Evolutionary conservation across 495 filamentous ascomycete species (phyloP).

Genomic region (Daldinia bambusicola): DNA sequence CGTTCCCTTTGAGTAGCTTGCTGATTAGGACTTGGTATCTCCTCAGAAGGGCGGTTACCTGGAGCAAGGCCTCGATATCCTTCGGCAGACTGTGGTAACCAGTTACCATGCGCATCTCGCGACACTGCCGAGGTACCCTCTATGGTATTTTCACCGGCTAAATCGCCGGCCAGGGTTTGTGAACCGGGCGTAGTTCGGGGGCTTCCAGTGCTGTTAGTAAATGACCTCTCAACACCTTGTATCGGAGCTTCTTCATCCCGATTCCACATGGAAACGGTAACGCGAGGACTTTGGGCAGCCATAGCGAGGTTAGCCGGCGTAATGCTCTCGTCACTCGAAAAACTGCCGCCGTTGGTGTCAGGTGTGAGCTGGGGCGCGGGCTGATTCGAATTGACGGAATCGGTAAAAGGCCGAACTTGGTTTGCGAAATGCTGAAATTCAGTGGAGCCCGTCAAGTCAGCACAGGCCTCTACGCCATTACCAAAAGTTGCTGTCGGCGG

Average conservation of each 20-base stretch:
- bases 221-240: conserved; percentile 46
- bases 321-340: conserved; percentile 60
- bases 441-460: conserved; percentile 36
- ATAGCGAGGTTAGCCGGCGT: conserved; percentile 51
- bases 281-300: conserved; percentile 58
- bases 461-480: conserved; percentile 21
- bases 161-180: conserved; percentile 42
- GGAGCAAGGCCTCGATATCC: conserved; percentile 58
- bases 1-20: conserved; percentile 47
- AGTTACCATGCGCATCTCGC: conserved; percentile 53
- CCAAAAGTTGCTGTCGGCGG: conserved; percentile 37
- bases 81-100: conserved; percentile 50
- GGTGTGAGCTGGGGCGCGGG: conserved; percentile 57
- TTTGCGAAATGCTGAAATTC: conserved; percentile 18
- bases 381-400: conserved; percentile 47
- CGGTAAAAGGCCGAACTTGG: conserved; percentile 40
- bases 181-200: conserved; percentile 32
- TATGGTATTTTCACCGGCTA: conserved; percentile 32
- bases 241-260: conserved; percentile 47
- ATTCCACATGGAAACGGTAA: conserved; percentile 62
- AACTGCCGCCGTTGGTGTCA: conserved; percentile 57
- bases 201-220: conserved; percentile 32
- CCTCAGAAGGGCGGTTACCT: conserved; percentile 50
- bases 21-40: conserved; percentile 56
- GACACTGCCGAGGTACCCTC: conserved; percentile 22